Evolutionary conservation across 352 stramenopile species (phyloP).

Genomic region (Pythium oligandrum): DNA sequence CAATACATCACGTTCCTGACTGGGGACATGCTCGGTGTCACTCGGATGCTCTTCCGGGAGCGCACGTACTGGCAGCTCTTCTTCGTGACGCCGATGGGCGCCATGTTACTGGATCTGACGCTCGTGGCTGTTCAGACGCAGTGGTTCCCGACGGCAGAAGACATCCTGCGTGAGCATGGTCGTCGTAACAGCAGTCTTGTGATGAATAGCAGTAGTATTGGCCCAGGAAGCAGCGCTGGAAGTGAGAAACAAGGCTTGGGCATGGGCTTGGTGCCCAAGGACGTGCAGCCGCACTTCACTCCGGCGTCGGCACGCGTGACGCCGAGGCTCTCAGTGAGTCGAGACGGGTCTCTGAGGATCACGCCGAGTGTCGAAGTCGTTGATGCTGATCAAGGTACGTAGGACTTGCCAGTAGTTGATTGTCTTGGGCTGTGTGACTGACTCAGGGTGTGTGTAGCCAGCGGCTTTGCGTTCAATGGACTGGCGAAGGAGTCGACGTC

Average conservation of each 20-base stretch:
- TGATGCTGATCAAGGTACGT: no score
- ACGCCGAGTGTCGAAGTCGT: no score
- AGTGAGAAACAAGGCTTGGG: no score
- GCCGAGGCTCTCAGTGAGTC: no score
- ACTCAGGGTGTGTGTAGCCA: slow-evolving; percentile 7
- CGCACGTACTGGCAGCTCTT: slow-evolving; percentile 56
- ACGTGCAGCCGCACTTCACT: no score
- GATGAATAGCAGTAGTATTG: no score
- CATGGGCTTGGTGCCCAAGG: no score
- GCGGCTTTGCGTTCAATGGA: slow-evolving; percentile 33
- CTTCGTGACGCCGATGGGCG: slow-evolving; percentile 39
- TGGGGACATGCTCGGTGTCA: slow-evolving; percentile 61
- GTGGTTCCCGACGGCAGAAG: slow-evolving; percentile 41
- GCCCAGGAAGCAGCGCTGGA: no score
- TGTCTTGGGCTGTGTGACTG: slow-evolving; percentile 1
- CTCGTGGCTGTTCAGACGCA: slow-evolving; percentile 37
- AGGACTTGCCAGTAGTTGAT: background rate
- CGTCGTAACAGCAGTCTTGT: no score
- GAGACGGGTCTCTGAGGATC: no score
- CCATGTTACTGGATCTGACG: slow-evolving; percentile 39
- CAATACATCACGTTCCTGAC: slow-evolving; percentile 63
- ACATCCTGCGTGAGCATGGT: slow-evolving; percentile 56
- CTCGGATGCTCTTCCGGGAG: slow-evolving; percentile 29
- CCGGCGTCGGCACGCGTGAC: no score
- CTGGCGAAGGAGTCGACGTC: slow-evolving; percentile 7